Conservation (phyloP, 345 rosid species). For the Syzygium oleosum region DNA sequence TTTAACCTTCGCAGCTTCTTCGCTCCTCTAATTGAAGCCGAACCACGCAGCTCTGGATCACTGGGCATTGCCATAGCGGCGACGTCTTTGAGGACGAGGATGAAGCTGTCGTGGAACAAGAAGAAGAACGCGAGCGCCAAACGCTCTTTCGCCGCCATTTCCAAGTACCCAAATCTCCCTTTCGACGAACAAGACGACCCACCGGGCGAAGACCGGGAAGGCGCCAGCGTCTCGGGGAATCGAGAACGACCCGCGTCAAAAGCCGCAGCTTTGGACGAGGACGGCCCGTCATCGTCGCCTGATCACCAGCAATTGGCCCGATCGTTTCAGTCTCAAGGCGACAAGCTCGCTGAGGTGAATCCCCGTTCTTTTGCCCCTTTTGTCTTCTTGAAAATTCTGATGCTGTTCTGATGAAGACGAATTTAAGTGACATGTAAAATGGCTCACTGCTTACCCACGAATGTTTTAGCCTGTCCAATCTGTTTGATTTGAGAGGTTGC, state of each 20-base stretch:
- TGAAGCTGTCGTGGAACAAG: conserved; percentile 79
- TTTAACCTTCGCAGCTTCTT: background rate
- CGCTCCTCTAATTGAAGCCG: background rate
- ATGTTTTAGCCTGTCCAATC: background rate
- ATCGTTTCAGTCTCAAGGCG: conserved; percentile 59
- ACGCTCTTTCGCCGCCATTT: conserved; percentile 39
- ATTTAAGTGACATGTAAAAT: background rate
- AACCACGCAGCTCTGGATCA: background rate
- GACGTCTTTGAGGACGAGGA: conserved; percentile 12
- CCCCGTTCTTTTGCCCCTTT: background rate
- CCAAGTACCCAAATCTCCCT: conserved; percentile 46
- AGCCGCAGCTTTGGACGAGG: conserved; percentile 1
- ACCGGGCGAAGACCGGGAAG: background rate
- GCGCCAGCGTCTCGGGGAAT: background rate
- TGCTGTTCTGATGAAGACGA: background rate
- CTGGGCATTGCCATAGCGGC: background rate
- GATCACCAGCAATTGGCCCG: conserved; percentile 25
- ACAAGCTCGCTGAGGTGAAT: conserved; percentile 68
- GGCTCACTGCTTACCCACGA: background rate
- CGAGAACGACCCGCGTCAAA: background rate
- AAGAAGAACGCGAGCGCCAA: conserved; percentile 30
- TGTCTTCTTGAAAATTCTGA: background rate
- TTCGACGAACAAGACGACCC: conserved; percentile 31
- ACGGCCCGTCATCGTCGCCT: conserved; percentile 1
- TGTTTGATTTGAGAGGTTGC: background rate